Conservation (phyloP, 2,329 filamentous ascomycete genomes). For the Xylariaceae sp. region DNA sequence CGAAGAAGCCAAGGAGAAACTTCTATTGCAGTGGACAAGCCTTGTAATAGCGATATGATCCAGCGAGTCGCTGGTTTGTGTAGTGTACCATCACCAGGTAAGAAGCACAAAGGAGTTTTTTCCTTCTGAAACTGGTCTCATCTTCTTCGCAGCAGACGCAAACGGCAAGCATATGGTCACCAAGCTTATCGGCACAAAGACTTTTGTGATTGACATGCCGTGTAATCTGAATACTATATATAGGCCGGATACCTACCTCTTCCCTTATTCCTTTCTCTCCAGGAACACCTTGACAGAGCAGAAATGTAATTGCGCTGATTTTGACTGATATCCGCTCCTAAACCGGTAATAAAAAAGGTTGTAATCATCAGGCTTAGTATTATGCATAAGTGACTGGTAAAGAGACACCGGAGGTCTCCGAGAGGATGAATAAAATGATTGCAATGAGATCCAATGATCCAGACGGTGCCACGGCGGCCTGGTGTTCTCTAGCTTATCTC, state of each 20-base stretch:
- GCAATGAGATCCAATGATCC: not conserved
- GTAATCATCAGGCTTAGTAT: not conserved
- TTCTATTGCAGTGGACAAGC: no score
- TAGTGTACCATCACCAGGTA: no score
- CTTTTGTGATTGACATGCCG: not conserved
- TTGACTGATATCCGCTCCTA: no score
- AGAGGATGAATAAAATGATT: not conserved
- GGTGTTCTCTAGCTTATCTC: not conserved
- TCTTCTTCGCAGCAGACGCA: not conserved
- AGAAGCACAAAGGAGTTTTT: no score
- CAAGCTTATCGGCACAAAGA: not conserved
- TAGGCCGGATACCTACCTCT: no score
- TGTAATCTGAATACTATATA: not conserved
- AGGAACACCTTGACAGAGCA: no score
- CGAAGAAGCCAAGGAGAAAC: no score
- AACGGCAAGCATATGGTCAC: not conserved
- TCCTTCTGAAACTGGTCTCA: no score
- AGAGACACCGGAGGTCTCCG: not conserved
- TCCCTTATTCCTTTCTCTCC: no score
- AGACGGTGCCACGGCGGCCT: not conserved
- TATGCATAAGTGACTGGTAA: not conserved
- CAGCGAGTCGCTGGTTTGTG: no score
- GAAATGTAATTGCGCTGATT: no score
- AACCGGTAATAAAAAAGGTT: not conserved
- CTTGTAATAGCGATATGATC: no score